Conservation (phyloP, 2,329 filamentous ascomycete species). For the Nakataea oryzae region DNA sequence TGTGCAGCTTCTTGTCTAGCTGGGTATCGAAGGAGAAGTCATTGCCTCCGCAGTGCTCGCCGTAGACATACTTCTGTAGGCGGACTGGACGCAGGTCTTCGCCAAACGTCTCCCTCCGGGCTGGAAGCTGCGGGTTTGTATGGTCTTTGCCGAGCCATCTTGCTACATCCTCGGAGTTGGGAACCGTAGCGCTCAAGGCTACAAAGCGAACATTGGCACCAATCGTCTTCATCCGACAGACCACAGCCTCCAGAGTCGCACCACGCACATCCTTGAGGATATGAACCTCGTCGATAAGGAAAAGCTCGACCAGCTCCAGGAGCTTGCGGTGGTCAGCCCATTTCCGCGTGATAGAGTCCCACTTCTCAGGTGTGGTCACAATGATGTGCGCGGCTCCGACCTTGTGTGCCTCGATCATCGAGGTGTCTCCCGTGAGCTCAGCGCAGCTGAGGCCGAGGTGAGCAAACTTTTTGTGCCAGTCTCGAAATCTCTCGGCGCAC, state of each 20-base stretch:
- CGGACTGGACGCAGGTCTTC: slow-evolving; percentile 74
- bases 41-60: slow-evolving; percentile 53
- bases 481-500: slow-evolving; percentile 64
- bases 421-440: slow-evolving; percentile 76
- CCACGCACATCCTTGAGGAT: slow-evolving; percentile 73
- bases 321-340: slow-evolving; percentile 73
- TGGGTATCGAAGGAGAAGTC: slow-evolving; percentile 69
- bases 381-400: slow-evolving; percentile 73
- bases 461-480: slow-evolving; percentile 69
- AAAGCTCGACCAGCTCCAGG: slow-evolving; percentile 65
- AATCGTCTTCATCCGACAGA: slow-evolving; percentile 79
- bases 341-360: slow-evolving; percentile 81
- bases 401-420: slow-evolving; percentile 51
- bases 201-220: slow-evolving; percentile 68
- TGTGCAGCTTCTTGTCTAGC: slow-evolving; percentile 54
- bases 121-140: slow-evolving; percentile 49
- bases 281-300: slow-evolving; percentile 82
- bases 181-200: slow-evolving; percentile 73
- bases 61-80: slow-evolving; percentile 66
- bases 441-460: slow-evolving; percentile 57
- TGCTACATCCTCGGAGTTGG: slow-evolving; percentile 72
- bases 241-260: slow-evolving; percentile 71
- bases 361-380: slow-evolving; percentile 82
- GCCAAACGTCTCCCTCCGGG: slow-evolving; percentile 58
- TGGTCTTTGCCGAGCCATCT: slow-evolving; percentile 64